Evolutionary conservation across 805 yeast genomes (phyloP).

Genomic region (Candida michaelii): DNA sequence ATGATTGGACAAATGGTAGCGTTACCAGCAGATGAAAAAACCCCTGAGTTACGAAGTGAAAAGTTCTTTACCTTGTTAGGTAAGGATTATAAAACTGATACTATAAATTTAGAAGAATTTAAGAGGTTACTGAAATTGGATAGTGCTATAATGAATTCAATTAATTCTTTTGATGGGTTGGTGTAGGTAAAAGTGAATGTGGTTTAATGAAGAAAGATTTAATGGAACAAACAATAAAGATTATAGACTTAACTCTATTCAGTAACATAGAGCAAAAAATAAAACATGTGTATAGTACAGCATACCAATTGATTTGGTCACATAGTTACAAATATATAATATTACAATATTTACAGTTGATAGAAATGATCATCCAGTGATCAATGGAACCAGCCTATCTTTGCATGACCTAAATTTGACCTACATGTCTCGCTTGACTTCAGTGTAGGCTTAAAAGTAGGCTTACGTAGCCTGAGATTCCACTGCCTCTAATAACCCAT

Average conservation of each 20-base stretch:
- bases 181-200: too few relatives aligned
- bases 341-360: neutral
- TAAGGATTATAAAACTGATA: conserved; percentile 62
- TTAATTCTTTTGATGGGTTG: conserved; percentile 77
- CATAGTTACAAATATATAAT: conserved; percentile 1
- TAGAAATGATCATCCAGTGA: neutral
- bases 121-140: conserved; percentile 77
- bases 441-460: too few relatives aligned
- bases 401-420: too few relatives aligned
- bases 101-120: conserved; percentile 79
- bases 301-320: conserved; percentile 7
- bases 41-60: conserved; percentile 84
- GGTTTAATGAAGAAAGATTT: too few relatives aligned
- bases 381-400: neutral
- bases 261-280: too few relatives aligned
- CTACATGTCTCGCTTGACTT: too few relatives aligned
- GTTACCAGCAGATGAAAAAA: conserved; percentile 82
- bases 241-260: too few relatives aligned
- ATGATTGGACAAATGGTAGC: conserved; percentile 96
- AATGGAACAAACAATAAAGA: too few relatives aligned
- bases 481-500: conserved; percentile 85
- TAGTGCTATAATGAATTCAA: conserved; percentile 71
- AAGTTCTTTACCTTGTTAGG: conserved; percentile 78
- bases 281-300: conserved; percentile 1
- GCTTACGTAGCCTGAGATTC: conserved; percentile 52